Conservation (phyloP, 2,329 filamentous ascomycete species). For the Aureobasidium pullulans region DNA sequence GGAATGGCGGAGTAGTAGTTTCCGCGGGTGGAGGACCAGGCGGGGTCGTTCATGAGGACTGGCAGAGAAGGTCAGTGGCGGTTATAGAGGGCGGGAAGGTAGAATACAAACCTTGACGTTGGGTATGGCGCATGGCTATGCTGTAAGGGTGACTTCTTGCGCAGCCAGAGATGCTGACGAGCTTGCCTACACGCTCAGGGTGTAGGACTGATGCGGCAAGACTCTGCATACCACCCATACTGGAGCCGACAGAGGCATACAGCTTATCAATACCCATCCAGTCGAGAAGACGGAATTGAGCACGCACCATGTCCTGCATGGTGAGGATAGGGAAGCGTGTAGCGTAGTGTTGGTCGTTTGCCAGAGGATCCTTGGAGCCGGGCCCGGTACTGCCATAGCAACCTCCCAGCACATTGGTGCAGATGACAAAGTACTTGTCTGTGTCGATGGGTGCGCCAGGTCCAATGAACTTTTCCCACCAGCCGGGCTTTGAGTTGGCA, state of each 20-base stretch:
- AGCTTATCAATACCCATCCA: conserved; percentile 66
- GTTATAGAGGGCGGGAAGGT: background rate
- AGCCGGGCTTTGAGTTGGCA: conserved; percentile 78
- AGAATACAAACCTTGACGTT: conserved; percentile 58
- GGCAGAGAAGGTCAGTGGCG: background rate
- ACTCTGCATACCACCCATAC: conserved; percentile 98
- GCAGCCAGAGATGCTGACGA: conserved; percentile 88
- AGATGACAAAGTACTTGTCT: conserved; percentile 84
- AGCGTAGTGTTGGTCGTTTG: conserved; percentile 61
- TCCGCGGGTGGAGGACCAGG: conserved; percentile 72
- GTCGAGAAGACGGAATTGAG: conserved; percentile 86
- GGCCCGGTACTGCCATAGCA: conserved; percentile 96
- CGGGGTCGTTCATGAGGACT: conserved; percentile 97
- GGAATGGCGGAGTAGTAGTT: conserved; percentile 81
- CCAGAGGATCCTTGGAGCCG: conserved; percentile 67
- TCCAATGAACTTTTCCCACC: conserved; percentile 99
- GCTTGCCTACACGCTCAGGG: conserved; percentile 68
- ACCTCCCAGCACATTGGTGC: conserved; percentile 92
- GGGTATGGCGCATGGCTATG: conserved; percentile 96
- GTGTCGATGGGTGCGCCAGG: conserved; percentile 80
- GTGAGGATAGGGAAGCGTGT: conserved; percentile 94
- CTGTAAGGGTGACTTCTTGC: conserved; percentile 94
- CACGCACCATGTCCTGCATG: conserved; percentile 94
- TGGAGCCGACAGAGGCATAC: conserved; percentile 87
- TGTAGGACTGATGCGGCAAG: conserved; percentile 80